Evolutionary conservation across 257 asterid species (phyloP), one percentile per base, ranked within the genome.

Genomic region (Gentiana macrophylla): DNA sequence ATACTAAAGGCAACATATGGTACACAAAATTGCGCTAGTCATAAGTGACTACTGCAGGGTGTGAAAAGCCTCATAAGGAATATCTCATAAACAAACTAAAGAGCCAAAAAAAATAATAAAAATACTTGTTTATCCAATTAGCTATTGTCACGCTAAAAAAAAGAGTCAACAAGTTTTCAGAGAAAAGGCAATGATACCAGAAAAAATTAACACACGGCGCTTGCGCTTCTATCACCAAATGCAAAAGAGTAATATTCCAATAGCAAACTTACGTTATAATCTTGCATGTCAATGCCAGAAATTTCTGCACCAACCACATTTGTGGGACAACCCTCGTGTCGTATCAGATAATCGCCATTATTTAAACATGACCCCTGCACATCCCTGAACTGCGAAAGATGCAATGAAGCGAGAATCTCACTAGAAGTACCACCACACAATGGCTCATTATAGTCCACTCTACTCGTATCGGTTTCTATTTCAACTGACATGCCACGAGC

Each of bases 221-320:
- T 24, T 24, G 24, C 3, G 9, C 8, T 41, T 41, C 46, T 41
- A 41, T 10, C 46, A 41, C 9, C 46, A 41, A 41, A 38, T 35
- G 32, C 8, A 56, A 50, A 53, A 7, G 10, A 35, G 12, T 50
- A 63, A 24, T 15, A 41, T 53, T 37, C 32, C 49, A n/a, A 41
- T 9, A 52, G 62, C 44, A 35, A 67, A 77, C 94, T 78, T 70
- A 83, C 95, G 64, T 72, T 81, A 65, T n/a, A 80, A 62, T 75
- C 77, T 48, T 59, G 71, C 52, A 61, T 61, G 62, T 70, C 65
- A 50, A 69, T 60, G n/a, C 67, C 67, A 47, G 81, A 67, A 59
- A 62, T 41, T 64, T 76, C 93, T 45, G 64, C 70, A 68, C 70
- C 84, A 55, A 55, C 64, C 71, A 67, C 50, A 54, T 63, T 66